A percentile compares a stretch with the other conserved stretches of the same genome.
These are phyloP conservation scores for Globisporangium spinosum DNA, from an alignment of 352 stramenopile genomes.

Conservation along the genomic window DNA sequence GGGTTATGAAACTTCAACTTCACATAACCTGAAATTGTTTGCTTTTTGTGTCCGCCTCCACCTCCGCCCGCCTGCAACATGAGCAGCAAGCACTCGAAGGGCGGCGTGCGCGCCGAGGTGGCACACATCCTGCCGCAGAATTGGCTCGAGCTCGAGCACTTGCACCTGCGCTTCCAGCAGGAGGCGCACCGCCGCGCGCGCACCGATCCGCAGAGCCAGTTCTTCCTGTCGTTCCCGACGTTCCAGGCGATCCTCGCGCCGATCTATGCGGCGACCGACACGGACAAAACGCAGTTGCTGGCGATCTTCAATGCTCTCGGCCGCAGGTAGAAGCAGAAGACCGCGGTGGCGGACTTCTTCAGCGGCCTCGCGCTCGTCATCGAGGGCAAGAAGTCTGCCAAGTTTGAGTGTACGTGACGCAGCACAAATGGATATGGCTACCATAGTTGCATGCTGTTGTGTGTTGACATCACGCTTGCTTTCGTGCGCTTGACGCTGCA, in stretches of 20 bases:
- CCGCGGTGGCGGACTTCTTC: constrained; percentile 59
- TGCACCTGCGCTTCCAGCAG: constrained; percentile 59
- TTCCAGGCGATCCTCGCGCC: constrained; percentile 45
- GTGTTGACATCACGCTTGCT: neutral
- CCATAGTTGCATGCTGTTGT: neutral
- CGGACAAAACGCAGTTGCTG: constrained; percentile 41
- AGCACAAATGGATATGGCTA: neutral
- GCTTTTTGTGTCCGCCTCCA: neutral
- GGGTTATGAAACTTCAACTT: constrained; percentile 22
- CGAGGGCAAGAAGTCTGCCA: constrained; percentile 58
- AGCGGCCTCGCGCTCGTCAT: constrained; percentile 51
- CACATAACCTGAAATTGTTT: neutral
- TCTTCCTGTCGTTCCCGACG: constrained; percentile 47
- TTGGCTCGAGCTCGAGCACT: constrained; percentile 53
- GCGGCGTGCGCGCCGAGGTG: constrained; percentile 32
- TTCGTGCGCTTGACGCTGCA: constrained; percentile 11
- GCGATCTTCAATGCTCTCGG: constrained; percentile 44
- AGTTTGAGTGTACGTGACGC: constrained; percentile 53
- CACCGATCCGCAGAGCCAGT: constrained; percentile 34
- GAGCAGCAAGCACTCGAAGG: constrained; percentile 57
- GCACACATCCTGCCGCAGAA: constrained; percentile 39
- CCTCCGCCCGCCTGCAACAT: constrained; percentile 20
- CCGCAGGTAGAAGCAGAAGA: constrained; percentile 18
- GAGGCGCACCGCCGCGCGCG: constrained; percentile 35
- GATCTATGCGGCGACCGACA: constrained; percentile 23